These are phyloP conservation scores for Candida patagonica DNA, from an alignment of 805 yeast genomes.

Conservation along the genomic window DNA sequence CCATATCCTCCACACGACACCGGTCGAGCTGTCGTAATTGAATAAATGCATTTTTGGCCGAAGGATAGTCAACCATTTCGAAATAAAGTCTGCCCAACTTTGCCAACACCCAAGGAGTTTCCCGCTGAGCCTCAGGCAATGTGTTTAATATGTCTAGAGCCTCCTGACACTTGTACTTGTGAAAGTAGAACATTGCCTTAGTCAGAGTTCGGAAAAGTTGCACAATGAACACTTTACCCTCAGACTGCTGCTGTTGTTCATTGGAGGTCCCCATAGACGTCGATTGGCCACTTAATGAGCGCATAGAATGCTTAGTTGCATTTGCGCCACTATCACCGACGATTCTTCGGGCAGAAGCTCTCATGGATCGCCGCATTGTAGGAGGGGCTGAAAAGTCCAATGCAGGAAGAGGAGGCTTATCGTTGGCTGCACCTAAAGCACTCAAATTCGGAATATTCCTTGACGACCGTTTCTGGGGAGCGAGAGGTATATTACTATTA, in stretches of 20 bases:
- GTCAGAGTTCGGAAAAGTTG: conserved; percentile 47
- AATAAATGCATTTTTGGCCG: conserved; percentile 55
- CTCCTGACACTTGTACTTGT: conserved; percentile 64
- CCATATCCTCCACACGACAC: conserved; percentile 81
- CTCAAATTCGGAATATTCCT: conserved; percentile 5
- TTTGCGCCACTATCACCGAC: not conserved
- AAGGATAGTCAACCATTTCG: conserved; percentile 78
- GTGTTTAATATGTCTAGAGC: conserved; percentile 63
- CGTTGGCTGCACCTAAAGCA: not conserved
- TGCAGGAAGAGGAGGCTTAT: conserved; percentile 6
- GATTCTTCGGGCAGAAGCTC: not conserved
- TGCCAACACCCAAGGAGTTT: conserved; percentile 79
- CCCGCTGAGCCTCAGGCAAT: conserved; percentile 52
- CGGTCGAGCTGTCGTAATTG: conserved; percentile 61
- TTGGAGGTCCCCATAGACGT: not conserved
- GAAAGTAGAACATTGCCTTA: conserved; percentile 49
- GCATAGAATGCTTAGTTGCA: not conserved
- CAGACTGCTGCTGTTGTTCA: not conserved
- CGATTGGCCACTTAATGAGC: conserved; percentile 1
- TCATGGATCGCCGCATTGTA: conserved; percentile 1
- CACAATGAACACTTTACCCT: conserved; percentile 35
- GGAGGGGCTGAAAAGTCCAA: conserved; percentile 7
- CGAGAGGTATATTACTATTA: conserved; percentile 10
- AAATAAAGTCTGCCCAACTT: conserved; percentile 74
- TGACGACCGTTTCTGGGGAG: conserved; percentile 18